Percentiles rank a stretch among this genome's conserved stretches.
Evolutionary conservation across 2,329 filamentous ascomycete species (phyloP).

Genomic region (Penicillium sp.): DNA sequence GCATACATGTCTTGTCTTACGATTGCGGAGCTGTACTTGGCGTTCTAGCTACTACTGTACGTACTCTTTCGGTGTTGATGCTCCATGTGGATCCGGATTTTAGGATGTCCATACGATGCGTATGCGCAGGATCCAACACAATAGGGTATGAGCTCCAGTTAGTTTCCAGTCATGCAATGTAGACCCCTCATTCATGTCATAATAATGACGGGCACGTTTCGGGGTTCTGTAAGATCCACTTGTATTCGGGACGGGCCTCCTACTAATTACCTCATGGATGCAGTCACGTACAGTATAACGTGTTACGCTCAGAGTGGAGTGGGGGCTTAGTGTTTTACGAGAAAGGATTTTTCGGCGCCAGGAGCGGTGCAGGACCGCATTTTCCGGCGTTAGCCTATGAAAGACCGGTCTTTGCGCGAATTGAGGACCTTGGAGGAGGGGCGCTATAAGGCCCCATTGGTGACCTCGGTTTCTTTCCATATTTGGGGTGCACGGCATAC

Average conservation of each 20-base stretch:
- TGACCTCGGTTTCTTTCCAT: slow-evolving; percentile 1
- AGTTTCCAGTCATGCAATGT: background rate
- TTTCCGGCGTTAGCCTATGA: slow-evolving; percentile 18
- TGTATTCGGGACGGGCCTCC: slow-evolving; percentile 20
- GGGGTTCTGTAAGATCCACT: background rate
- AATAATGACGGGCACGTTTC: background rate
- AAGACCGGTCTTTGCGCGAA: slow-evolving; percentile 10
- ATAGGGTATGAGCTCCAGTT: background rate
- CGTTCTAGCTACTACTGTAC: background rate
- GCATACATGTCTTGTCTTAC: background rate
- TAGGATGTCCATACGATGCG: background rate
- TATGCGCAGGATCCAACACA: background rate
- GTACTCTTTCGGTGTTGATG: background rate
- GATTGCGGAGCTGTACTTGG: slow-evolving; percentile 7
- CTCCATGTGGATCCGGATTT: background rate
- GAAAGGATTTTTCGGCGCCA: slow-evolving; percentile 20
- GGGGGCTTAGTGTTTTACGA: background rate
- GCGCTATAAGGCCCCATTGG: slow-evolving; percentile 18
- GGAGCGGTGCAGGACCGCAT: slow-evolving; percentile 15
- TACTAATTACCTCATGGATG: slow-evolving; percentile 13
- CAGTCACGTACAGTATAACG: slow-evolving; percentile 10
- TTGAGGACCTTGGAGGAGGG: slow-evolving; percentile 26
- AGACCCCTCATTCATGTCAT: background rate
- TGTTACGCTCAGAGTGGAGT: background rate
- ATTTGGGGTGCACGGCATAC: slow-evolving; percentile 7